These are phyloP conservation scores for Cubamyces sp. DNA, from an alignment of 768 basidiomycete genomes.

Conservation along the genomic window DNA sequence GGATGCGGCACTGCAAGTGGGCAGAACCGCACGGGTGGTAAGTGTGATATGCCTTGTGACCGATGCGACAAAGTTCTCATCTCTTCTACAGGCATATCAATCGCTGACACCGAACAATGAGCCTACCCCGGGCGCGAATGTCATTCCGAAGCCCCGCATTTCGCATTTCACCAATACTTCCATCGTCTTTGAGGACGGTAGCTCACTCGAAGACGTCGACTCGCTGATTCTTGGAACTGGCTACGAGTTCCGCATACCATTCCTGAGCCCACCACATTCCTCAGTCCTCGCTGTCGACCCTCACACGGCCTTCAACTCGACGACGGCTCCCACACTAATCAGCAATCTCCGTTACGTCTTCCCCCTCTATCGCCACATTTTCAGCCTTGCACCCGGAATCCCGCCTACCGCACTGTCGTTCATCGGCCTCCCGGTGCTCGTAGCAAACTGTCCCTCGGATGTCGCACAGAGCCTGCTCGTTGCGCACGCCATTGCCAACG, in stretches of 20 bases:
- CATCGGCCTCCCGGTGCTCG: slow-evolving; percentile 53
- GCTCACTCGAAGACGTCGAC: slow-evolving; percentile 44
- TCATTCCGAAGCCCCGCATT: slow-evolving; percentile 46
- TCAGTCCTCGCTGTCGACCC: slow-evolving; percentile 29
- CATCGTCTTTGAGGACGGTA: slow-evolving; percentile 53
- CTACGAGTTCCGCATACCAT: slow-evolving; percentile 56
- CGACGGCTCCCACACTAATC: slow-evolving; percentile 38
- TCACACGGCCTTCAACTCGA: slow-evolving; percentile 26
- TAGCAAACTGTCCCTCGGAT: slow-evolving; percentile 53
- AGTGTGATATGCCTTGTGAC: not conserved
- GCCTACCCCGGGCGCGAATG: slow-evolving; percentile 30
- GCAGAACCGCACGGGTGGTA: slow-evolving; percentile 46
- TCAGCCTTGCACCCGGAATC: slow-evolving; percentile 51
- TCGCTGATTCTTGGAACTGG: slow-evolving; percentile 57
- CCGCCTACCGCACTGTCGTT: slow-evolving; percentile 59
- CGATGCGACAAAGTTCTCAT: not conserved
- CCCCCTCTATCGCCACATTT: slow-evolving; percentile 56
- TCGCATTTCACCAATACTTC: slow-evolving; percentile 49
- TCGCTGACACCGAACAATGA: slow-evolving; percentile 35
- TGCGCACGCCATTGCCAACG: slow-evolving; percentile 48
- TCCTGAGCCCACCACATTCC: slow-evolving; percentile 39
- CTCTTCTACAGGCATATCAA: slow-evolving; percentile 37
- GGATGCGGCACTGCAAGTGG: slow-evolving; percentile 51
- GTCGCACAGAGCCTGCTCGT: slow-evolving; percentile 54
- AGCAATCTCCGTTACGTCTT: slow-evolving; percentile 59